Evolutionary conservation across 177 flowering plant genomes (phyloP).

Genomic region (Vitis hybrid): DNA sequence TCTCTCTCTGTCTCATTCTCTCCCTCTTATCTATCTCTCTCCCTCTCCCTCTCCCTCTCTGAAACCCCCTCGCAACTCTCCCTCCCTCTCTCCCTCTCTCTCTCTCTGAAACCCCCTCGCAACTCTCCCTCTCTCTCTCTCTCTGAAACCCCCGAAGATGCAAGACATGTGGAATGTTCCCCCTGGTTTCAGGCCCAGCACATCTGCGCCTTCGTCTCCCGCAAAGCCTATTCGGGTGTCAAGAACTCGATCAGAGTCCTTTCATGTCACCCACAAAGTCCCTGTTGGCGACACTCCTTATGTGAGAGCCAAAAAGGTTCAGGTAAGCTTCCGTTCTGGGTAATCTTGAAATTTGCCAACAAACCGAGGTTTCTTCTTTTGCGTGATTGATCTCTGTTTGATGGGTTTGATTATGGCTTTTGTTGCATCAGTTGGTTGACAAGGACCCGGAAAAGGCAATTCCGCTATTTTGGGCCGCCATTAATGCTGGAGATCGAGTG

Average conservation of each 20-base stretch:
- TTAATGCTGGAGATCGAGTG: constrained; percentile 96
- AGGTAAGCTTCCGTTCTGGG: constrained; percentile 39
- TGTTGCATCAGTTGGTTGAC: constrained; percentile 65
- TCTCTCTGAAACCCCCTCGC: background rate
- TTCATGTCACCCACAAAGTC: constrained; percentile 81
- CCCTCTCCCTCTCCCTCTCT: background rate
- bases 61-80: background rate
- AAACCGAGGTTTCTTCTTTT: background rate
- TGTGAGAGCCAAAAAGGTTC: constrained; percentile 93
- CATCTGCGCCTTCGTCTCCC: constrained; percentile 94
- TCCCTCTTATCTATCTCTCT: background rate
- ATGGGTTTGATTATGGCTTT: constrained; percentile 11
- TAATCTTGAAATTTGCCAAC: background rate
- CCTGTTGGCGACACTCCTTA: constrained; percentile 93
- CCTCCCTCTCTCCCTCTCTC: constrained; percentile 4
- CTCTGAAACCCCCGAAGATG: constrained; percentile 25
- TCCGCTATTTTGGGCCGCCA: constrained; percentile 97
- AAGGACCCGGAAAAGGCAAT: constrained; percentile 97
- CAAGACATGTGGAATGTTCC: constrained; percentile 87
- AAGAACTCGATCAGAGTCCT: constrained; percentile 84
- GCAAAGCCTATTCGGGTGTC: constrained; percentile 67
- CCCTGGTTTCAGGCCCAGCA: constrained; percentile 72
- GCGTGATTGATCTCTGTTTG: constrained; percentile 1
- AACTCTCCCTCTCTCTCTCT: too few species aligned
- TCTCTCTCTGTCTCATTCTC: constrained; percentile 10